Evolutionary conservation across 257 asterid genomes (phyloP), one percentile per base, ranked within the genome.

Genomic region (Leptodermis oblonga): DNA sequence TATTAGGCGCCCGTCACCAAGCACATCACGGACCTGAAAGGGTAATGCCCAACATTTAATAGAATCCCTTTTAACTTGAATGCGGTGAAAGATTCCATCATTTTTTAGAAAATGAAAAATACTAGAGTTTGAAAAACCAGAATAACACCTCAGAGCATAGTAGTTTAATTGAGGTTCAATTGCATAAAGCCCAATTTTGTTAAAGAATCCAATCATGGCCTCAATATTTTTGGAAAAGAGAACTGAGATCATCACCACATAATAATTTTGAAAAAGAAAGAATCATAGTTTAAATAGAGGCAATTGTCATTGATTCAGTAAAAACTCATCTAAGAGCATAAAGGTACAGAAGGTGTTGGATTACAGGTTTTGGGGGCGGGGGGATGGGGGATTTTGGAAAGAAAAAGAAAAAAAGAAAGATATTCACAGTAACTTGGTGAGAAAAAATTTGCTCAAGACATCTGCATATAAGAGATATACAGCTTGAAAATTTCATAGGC

Each of bases 1-100:
- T 62, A 93, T 91, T 45, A 93, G 78, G 66, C 99, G 95, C 62
- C 99, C 99, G 83, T 93, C 99, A 22, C 99, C 99, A 72, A 93
- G 97, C 81, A 93, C 96, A 79, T 90, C 97, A 0, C 97, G 94
- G 63, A 93, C 99, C 97, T 93, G 86, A 36, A 63, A 68, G 67
- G 76, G 65, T 54, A 72, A 52, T 71, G 63, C 28, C 52, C 73
- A 51, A n/a, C 51, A 73, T 65, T 68, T 67, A n/a, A 77, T 62
- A 54, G 65, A 28, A 49, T 33, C 51, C 55, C 25, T 9, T 11
- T 36, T 46, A 34, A 65, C 22, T 48, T 48, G 1, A 25, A 7
- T 51, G 31, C 36, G 28, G 36, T 28, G 37, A 36, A 54, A 25
- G 4, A 18, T 6, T 25, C n/a, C 48, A 43, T 7, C 37, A 70